phyloP scores from a whole-genome alignment of 2,329 filamentous ascomycete species.

The Ophiostoma sp. region DNA sequence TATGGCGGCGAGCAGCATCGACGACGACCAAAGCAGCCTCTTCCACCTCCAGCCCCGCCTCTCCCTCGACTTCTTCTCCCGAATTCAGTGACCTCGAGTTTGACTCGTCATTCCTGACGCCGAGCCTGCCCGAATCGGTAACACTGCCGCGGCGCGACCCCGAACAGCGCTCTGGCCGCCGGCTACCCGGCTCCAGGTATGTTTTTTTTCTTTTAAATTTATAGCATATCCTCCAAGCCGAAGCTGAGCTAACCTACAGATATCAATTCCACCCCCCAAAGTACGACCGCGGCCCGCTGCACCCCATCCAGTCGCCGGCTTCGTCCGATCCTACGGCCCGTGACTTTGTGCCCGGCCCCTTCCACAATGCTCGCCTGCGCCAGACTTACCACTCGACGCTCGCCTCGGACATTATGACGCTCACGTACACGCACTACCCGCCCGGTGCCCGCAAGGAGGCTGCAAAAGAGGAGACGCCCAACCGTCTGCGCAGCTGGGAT shows the following conservation, averaged over 20 bases:
- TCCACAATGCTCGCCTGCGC: slow-evolving; percentile 77
- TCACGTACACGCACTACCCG: slow-evolving; percentile 80
- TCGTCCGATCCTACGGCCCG: slow-evolving; percentile 82
- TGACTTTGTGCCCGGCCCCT: slow-evolving; percentile 84
- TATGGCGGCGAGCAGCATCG: slow-evolving; percentile 28
- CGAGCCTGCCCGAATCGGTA: slow-evolving; percentile 36
- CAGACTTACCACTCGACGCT: slow-evolving; percentile 87
- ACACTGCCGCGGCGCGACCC: slow-evolving; percentile 40
- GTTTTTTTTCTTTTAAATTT: slow-evolving; percentile 20
- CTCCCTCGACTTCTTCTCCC: neutral
- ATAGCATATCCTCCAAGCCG: no score
- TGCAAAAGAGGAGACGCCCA: slow-evolving; percentile 35
- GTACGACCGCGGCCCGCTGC: slow-evolving; percentile 88
- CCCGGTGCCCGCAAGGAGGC: slow-evolving; percentile 60
- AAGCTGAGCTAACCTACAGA: slow-evolving; percentile 42
- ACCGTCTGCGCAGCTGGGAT: slow-evolving; percentile 78
- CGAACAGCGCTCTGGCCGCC: slow-evolving; percentile 33
- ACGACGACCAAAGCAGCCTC: neutral
- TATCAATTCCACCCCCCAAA: slow-evolving; percentile 94
- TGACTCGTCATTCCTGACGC: slow-evolving; percentile 44
- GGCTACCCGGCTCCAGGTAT: slow-evolving; percentile 46
- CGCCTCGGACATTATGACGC: slow-evolving; percentile 78
- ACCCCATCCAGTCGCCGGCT: slow-evolving; percentile 85
- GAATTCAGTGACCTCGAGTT: slow-evolving; percentile 45
- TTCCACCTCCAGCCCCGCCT: slow-evolving; percentile 12